Percentiles rank a stretch among this genome's conserved stretches.
These are phyloP conservation scores for Podospora tetraspora DNA, from an alignment of 495 filamentous ascomycete genomes.

Conservation along the genomic window DNA sequence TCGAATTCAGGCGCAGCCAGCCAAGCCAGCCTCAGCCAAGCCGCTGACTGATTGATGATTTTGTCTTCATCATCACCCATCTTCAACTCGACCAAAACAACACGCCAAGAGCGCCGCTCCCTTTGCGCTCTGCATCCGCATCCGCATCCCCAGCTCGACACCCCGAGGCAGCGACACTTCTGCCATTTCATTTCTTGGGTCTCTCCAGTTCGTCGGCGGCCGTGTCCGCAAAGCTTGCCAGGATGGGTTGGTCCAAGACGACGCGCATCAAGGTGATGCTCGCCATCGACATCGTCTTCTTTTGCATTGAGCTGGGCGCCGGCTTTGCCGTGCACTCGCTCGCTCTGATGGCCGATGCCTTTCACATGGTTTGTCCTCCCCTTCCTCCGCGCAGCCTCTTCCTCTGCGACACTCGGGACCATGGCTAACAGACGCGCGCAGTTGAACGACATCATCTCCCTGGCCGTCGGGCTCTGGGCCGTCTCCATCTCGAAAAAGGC, in stretches of 20 bases:
- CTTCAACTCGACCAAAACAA: neutral
- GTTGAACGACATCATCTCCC: slow-evolving; percentile 94
- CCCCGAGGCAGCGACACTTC: neutral
- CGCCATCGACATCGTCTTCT: slow-evolving; percentile 83
- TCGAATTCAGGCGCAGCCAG: neutral
- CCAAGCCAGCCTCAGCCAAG: neutral
- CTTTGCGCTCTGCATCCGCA: neutral
- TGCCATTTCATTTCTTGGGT: neutral
- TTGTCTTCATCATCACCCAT: neutral
- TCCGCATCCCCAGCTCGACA: neutral
- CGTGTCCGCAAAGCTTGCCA: slow-evolving; percentile 4
- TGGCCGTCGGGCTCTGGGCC: slow-evolving; percentile 91
- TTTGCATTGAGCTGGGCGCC: slow-evolving; percentile 77
- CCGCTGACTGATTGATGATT: neutral
- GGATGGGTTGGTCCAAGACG: slow-evolving; percentile 89
- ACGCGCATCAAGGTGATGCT: slow-evolving; percentile 89
- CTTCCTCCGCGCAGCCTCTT: neutral
- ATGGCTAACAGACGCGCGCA: slow-evolving; percentile 24
- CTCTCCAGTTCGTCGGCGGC: neutral
- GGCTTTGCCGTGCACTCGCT: slow-evolving; percentile 85
- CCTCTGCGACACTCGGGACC: neutral
- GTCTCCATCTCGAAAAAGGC: slow-evolving; percentile 78
- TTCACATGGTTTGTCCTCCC: slow-evolving; percentile 74
- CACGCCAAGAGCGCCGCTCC: neutral
- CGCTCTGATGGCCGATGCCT: slow-evolving; percentile 91